phyloP scores from a whole-genome alignment of 2,329 filamentous ascomycete genomes.

The Trichoderma cornu-damae region DNA sequence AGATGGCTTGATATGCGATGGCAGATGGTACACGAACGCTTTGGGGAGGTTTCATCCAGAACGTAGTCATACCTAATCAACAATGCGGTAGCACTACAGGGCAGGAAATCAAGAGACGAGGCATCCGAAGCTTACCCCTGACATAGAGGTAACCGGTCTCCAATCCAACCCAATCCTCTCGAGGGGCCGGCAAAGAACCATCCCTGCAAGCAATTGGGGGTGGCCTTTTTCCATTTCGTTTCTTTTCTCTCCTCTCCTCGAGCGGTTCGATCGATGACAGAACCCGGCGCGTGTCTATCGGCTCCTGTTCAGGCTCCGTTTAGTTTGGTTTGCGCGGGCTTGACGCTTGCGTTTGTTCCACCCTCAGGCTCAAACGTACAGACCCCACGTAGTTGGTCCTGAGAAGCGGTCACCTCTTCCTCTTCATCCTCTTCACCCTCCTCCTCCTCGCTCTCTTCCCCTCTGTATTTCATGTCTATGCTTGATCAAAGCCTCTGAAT shows the following conservation, averaged over 20 bases:
- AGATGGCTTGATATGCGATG: not conserved
- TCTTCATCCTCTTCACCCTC: too few species aligned
- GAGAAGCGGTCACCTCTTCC: not conserved
- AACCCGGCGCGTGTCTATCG: too few species aligned
- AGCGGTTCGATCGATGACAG: not conserved
- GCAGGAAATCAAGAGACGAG: not conserved
- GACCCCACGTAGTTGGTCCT: not conserved
- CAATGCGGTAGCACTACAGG: not conserved
- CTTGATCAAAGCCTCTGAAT: not conserved
- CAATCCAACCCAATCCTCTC: not conserved
- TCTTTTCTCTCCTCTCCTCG: not conserved
- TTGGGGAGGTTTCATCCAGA: too few species aligned
- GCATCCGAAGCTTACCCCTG: not conserved
- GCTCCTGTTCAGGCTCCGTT: not conserved
- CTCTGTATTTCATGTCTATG: not conserved
- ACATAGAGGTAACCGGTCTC: not conserved
- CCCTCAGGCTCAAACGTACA: not conserved
- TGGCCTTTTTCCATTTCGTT: not conserved
- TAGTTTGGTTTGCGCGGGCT: slow-evolving; percentile 4
- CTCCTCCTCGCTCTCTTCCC: not conserved
- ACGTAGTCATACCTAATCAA: not conserved
- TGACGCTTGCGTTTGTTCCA: not conserved
- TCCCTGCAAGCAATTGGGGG: not conserved
- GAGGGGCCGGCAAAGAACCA: not conserved
- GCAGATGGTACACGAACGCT: not conserved